phyloP scores from a whole-genome alignment of 163 green algal species.

The Trebouxia gelatinosa region DNA sequence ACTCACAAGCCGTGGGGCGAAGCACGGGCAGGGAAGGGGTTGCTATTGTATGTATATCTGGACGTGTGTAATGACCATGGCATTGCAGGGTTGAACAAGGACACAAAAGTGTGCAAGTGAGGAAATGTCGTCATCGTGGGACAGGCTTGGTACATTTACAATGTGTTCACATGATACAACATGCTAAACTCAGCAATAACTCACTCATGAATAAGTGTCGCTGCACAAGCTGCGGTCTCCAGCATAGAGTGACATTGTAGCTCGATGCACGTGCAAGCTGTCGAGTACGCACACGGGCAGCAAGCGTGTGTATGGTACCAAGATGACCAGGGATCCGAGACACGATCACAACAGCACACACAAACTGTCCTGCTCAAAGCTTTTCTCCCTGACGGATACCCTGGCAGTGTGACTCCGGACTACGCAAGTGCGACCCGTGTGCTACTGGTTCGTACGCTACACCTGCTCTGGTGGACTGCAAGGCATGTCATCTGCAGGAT shows the following conservation, averaged over 20 bases:
- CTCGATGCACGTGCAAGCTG: background rate
- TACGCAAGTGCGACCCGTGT: conserved; percentile 4
- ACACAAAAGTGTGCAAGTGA: too few relatives aligned
- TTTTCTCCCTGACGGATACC: conserved; percentile 26
- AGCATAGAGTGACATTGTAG: background rate
- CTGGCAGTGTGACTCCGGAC: background rate
- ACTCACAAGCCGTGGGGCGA: too few relatives aligned
- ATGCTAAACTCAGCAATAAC: too few relatives aligned
- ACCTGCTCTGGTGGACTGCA: background rate
- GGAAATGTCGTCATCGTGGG: too few relatives aligned
- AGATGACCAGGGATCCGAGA: background rate
- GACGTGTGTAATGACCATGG: too few relatives aligned
- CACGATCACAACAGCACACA: background rate
- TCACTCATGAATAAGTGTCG: too few relatives aligned
- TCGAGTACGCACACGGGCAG: background rate
- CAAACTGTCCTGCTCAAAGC: background rate
- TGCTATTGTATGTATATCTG: too few relatives aligned
- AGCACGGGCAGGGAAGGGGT: too few relatives aligned
- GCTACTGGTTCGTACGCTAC: background rate
- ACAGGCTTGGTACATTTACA: too few relatives aligned
- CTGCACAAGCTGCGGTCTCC: too few relatives aligned
- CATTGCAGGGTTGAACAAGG: too few relatives aligned
- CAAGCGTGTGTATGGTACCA: background rate
- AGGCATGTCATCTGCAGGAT: conserved; percentile 31
- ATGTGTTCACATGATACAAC: too few relatives aligned